These are phyloP conservation scores for Filobasidium wieringae DNA, from an alignment of 768 basidiomycete genomes.

Conservation along the genomic window DNA sequence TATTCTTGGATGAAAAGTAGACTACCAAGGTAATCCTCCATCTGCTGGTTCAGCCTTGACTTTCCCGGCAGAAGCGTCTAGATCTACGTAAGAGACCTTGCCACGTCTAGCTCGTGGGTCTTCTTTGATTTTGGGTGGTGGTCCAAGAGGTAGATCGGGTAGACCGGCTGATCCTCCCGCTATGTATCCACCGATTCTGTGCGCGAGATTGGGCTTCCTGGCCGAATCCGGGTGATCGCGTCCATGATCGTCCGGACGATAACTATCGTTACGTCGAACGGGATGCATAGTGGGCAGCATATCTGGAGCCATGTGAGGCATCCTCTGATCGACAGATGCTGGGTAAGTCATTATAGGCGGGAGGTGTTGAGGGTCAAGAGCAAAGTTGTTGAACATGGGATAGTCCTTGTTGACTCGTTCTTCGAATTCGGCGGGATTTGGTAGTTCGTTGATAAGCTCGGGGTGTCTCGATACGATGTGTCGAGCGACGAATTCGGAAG, in stretches of 20 bases:
- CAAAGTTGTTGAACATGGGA: constrained; percentile 82
- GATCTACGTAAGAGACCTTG: constrained; percentile 87
- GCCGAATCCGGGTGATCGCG: constrained; percentile 44
- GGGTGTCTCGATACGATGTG: constrained; percentile 91
- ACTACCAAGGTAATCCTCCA: constrained; percentile 33
- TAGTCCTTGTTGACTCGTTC: constrained; percentile 6
- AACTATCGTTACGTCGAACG: constrained; percentile 43
- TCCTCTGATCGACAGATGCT: constrained; percentile 24
- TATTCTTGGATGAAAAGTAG: too few species aligned
- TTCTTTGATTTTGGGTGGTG: constrained; percentile 63
- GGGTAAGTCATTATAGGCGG: constrained; percentile 27
- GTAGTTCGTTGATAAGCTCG: constrained; percentile 62
- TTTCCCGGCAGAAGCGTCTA: constrained; percentile 82
- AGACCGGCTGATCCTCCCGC: constrained; percentile 44
- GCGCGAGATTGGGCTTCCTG: constrained; percentile 52
- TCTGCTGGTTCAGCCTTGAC: constrained; percentile 43
- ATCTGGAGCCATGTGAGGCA: background rate
- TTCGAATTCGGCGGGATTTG: background rate
- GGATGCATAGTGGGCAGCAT: constrained; percentile 36
- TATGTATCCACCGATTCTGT: constrained; percentile 68
- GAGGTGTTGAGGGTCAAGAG: constrained; percentile 86
- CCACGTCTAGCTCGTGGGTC: constrained; percentile 78
- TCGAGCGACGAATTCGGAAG: constrained; percentile 91
- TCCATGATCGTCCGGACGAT: constrained; percentile 21
- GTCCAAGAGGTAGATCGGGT: constrained; percentile 18